These are phyloP conservation scores for Fragaria ananassa DNA, from an alignment of 306 rosid species.

Conservation along the genomic window DNA sequence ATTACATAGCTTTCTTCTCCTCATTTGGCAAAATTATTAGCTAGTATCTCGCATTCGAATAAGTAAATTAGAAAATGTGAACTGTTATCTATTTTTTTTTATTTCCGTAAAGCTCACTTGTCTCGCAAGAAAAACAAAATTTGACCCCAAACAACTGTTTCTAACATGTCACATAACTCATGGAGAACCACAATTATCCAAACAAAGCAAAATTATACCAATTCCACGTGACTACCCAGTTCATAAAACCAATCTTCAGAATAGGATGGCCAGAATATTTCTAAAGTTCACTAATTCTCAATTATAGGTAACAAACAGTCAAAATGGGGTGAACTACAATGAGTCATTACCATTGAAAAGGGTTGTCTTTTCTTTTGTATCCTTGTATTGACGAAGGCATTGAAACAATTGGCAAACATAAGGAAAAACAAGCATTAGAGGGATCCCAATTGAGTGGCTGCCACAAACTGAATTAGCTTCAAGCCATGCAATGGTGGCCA, in stretches of 20 bases:
- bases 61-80: too few relatives aligned
- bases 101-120: too few relatives aligned
- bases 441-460: constrained; percentile 88
- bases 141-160: neutral
- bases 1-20: too few relatives aligned
- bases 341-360: constrained; percentile 71
- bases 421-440: constrained; percentile 86
- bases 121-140: neutral
- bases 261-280: neutral
- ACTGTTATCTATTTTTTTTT: too few relatives aligned
- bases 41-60: too few relatives aligned
- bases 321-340: neutral
- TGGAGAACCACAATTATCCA: neutral
- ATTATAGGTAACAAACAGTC: neutral
- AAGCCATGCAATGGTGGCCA: constrained; percentile 98
- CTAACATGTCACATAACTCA: neutral
- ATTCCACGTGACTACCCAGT: neutral
- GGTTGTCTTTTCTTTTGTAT: constrained; percentile 66
- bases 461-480: constrained; percentile 99
- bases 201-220: neutral
- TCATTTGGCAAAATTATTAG: too few relatives aligned
- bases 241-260: neutral
- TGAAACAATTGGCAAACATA: constrained; percentile 86
- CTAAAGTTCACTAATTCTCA: neutral
- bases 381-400: constrained; percentile 92